These are phyloP conservation scores for Coffea humblotiana DNA, from an alignment of 305 asterid genomes.

Conservation along the genomic window DNA sequence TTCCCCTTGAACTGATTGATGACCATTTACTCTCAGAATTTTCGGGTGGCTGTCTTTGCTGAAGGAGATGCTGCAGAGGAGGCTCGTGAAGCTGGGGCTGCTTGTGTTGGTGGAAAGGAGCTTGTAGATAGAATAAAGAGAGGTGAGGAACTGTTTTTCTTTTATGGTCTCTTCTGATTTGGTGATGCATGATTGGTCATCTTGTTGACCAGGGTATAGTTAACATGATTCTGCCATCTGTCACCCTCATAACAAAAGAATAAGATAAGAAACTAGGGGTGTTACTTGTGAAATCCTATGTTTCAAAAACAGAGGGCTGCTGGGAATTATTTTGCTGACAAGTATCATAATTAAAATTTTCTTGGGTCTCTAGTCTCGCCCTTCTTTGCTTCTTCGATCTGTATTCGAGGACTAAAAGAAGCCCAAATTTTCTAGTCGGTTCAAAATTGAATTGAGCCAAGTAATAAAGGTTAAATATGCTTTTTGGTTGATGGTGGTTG, in stretches of 20 bases:
- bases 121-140: conserved; percentile 67
- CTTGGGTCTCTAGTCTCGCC: neutral
- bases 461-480: neutral
- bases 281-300: neutral
- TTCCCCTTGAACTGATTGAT: conserved; percentile 26
- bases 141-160: conserved; percentile 42
- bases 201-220: neutral
- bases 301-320: neutral
- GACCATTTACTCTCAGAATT: conserved; percentile 45
- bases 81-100: conserved; percentile 95
- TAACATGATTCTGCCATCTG: neutral
- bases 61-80: conserved; percentile 98
- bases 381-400: neutral
- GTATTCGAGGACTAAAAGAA: neutral
- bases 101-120: conserved; percentile 89
- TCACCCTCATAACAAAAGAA: neutral
- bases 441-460: neutral
- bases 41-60: conserved; percentile 88
- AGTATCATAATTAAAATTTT: neutral
- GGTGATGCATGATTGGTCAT: neutral
- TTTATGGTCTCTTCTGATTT: neutral
- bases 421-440: neutral
- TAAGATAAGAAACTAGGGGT: neutral
- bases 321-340: neutral
- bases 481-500: neutral